A percentile compares a stretch with the other conserved stretches of the same genome.
These are phyloP conservation scores for Panicum miliaceum DNA, from an alignment of 176 grass and related monocot species.

Conservation along the genomic window DNA sequence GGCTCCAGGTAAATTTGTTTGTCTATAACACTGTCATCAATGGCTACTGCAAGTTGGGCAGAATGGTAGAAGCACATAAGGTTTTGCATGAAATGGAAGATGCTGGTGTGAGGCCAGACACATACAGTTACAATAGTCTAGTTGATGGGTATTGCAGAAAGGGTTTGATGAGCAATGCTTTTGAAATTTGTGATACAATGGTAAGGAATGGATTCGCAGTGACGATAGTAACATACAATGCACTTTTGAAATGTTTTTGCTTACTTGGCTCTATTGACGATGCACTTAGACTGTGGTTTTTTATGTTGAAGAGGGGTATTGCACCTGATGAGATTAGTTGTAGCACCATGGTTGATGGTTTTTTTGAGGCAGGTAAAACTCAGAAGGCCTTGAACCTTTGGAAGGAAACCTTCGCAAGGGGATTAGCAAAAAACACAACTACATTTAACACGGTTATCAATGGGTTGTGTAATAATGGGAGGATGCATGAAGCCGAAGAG, in stretches of 20 bases:
- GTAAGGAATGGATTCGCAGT: slow-evolving; percentile 55
- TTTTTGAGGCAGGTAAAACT: slow-evolving; percentile 71
- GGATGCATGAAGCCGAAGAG: slow-evolving; percentile 67
- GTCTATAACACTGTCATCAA: slow-evolving; percentile 80
- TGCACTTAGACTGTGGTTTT: slow-evolving; percentile 83
- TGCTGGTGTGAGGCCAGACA: slow-evolving; percentile 49
- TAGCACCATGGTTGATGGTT: slow-evolving; percentile 76
- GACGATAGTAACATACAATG: slow-evolving; percentile 75
- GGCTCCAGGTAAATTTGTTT: slow-evolving; percentile 67
- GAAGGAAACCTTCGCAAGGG: slow-evolving; percentile 89
- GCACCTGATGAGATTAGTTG: slow-evolving; percentile 88
- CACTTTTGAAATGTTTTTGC: slow-evolving; percentile 89
- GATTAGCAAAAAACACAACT: slow-evolving; percentile 60
- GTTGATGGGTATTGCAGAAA: slow-evolving; percentile 85
- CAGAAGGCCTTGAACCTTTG: slow-evolving; percentile 77
- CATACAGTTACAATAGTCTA: slow-evolving; percentile 89
- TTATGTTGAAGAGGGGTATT: slow-evolving; percentile 86
- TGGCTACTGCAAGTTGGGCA: slow-evolving; percentile 87
- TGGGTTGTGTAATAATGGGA: slow-evolving; percentile 76
- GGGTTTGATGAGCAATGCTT: slow-evolving; percentile 76
- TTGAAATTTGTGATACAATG: slow-evolving; percentile 69
- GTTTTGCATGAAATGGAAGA: slow-evolving; percentile 70
- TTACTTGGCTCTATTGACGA: slow-evolving; percentile 59
- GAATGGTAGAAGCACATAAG: slow-evolving; percentile 65
- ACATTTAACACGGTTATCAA: slow-evolving; percentile 76